Evolutionary conservation across 2,329 filamentous ascomycete species (phyloP).

Genomic region (Lachnellula willkommii): DNA sequence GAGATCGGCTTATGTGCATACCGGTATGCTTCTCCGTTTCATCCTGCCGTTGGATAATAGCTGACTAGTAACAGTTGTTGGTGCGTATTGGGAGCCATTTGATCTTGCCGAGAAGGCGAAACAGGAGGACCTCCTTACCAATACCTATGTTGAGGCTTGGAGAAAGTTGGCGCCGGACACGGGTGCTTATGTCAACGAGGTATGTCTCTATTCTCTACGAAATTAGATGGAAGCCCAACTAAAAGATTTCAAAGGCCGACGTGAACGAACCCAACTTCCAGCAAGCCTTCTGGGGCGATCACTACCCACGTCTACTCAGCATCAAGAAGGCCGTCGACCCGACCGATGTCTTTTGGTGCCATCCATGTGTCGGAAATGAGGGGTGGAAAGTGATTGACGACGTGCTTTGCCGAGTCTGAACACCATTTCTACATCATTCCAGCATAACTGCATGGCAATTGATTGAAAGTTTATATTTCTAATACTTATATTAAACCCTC

Average conservation of each 20-base stretch:
- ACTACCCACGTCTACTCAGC: constrained; percentile 39
- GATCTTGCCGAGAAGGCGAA: constrained; percentile 5
- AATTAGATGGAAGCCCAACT: background rate
- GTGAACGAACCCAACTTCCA: constrained; percentile 39
- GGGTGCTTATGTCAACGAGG: constrained; percentile 27
- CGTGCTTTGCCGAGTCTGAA: constrained; percentile 9
- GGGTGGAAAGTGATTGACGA: constrained; percentile 28
- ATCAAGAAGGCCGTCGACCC: constrained; percentile 46
- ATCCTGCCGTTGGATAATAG: background rate
- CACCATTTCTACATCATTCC: too few species aligned
- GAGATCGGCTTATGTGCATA: constrained; percentile 41
- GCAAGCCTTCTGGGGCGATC: constrained; percentile 25
- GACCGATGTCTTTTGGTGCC: constrained; percentile 43
- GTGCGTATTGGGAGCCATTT: constrained; percentile 13
- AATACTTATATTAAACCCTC: too few species aligned
- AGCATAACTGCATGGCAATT: too few species aligned
- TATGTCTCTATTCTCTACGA: constrained; percentile 8
- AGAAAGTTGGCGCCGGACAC: constrained; percentile 23
- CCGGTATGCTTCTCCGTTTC: constrained; percentile 31
- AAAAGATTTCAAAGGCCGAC: constrained; percentile 41
- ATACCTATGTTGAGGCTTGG: constrained; percentile 15
- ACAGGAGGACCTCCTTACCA: constrained; percentile 11
- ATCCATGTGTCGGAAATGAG: constrained; percentile 44
- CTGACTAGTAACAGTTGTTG: constrained; percentile 1
- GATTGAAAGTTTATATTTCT: too few species aligned